Evolutionary conservation across 768 basidiomycete genomes (phyloP), one percentile per base, ranked within the genome.

Genomic region (Fomitopsis pulvina): DNA sequence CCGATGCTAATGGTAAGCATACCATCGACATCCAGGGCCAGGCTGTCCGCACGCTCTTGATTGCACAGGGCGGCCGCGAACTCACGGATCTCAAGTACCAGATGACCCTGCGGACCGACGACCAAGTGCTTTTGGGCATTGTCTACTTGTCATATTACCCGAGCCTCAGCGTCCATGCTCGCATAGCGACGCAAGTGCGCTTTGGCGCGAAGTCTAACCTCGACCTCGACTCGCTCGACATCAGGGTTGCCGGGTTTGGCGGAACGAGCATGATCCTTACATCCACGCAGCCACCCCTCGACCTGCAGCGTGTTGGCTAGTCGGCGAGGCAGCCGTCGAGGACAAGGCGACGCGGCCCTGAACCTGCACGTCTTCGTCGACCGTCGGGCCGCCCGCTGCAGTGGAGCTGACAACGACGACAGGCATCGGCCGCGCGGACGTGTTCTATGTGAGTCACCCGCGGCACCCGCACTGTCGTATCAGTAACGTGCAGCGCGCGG

Each of bases 221-320:
- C 47, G 60, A 65, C 21, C 61, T 80, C 30, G 72, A 77, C 45
- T 56, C 63, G 47, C 65, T 82, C 39, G 68, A 57, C 48, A 70
- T 81, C 46, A 74, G 70, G 2, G 67, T 79, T 54, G 76, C 62
- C 59, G 51, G 60, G 11, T 50, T 60, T 49, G 60, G 65, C 55
- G 41, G 50, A 21, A 58, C 63, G 39, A 80, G 75, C 63, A 66
- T 83, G 62, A 70, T 82, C 41, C 63, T 78, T 16, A 67, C 48
- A 54, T 83, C 42, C 69, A 62, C 21, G 68, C 77, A 4, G 62
- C 70, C 29, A 53, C 64, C 59, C n/a, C 63, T 80, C 26, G 76
- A 79, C 57, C 64, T 78, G 3, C 71, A 62, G 55, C 65, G 74
- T 37, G 82, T 21, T 83, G 77, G 74, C 73, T 83, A 43, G 78